Evolutionary conservation across 805 yeast genomes (phyloP).

Genomic region (Saturnispora sanitii): DNA sequence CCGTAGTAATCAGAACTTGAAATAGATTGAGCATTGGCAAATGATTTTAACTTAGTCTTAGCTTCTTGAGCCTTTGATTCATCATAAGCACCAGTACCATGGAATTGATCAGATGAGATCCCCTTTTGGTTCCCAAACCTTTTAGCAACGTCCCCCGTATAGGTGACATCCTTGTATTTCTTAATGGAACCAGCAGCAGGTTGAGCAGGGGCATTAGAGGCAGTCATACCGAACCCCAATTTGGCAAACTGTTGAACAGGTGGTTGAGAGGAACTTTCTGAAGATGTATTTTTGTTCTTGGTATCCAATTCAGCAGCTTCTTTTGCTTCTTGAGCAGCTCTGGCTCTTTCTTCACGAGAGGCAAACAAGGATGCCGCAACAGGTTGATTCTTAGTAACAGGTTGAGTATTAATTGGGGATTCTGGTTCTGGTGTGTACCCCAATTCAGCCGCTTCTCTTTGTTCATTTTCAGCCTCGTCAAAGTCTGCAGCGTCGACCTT

Average conservation of each 20-base stretch:
- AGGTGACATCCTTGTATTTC: conserved; percentile 31
- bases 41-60: conserved; percentile 64
- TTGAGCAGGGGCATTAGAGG: conserved; percentile 40
- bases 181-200: conserved; percentile 15
- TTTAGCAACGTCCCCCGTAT: conserved; percentile 63
- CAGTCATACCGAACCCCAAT: conserved; percentile 85
- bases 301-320: neutral
- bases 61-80: conserved; percentile 75
- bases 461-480: conserved; percentile 74
- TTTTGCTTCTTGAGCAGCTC: neutral
- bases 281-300: neutral
- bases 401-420: conserved; percentile 11
- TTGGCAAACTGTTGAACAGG: conserved; percentile 66
- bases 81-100: conserved; percentile 81
- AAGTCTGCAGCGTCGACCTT: conserved; percentile 48
- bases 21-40: conserved; percentile 80
- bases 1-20: conserved; percentile 92
- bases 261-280: conserved; percentile 24
- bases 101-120: conserved; percentile 89
- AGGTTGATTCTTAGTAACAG: conserved; percentile 20
- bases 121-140: conserved; percentile 88
- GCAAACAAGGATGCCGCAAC: conserved; percentile 10
- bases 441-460: conserved; percentile 50
- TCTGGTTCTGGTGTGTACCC: conserved; percentile 39
- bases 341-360: neutral